Conservation (phyloP, 1,139 yeast species). For the Pichia sp. region DNA sequence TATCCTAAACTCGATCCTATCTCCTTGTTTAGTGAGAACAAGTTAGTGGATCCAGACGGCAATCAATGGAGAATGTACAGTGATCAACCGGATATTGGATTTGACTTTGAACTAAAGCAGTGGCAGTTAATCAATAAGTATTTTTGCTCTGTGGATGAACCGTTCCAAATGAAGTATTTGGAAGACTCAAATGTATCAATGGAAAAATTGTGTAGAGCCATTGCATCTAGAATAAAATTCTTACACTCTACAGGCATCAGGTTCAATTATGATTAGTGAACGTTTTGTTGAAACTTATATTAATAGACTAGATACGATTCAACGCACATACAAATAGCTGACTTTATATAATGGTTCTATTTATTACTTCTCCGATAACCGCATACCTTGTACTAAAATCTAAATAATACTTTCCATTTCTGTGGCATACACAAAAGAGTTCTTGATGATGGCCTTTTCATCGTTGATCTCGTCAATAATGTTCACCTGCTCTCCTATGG, state of each 20-base stretch:
- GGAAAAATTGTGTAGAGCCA: conserved; percentile 25
- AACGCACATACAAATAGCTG: not conserved
- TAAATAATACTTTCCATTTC: conserved; percentile 84
- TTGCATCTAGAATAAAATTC: conserved; percentile 24
- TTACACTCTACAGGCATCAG: conserved; percentile 11
- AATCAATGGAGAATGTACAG: conserved; percentile 46
- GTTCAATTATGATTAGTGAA: not conserved
- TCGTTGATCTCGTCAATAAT: conserved; percentile 32
- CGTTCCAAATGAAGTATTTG: conserved; percentile 26
- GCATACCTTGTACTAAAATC: conserved; percentile 4
- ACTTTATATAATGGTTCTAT: not conserved
- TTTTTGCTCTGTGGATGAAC: conserved; percentile 30
- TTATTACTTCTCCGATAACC: not conserved
- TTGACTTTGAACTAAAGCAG: conserved; percentile 49
- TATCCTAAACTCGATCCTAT: conserved; percentile 42
- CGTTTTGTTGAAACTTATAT: not conserved
- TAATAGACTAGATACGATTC: not conserved
- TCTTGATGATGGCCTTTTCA: conserved; percentile 49
- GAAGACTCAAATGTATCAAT: conserved; percentile 20
- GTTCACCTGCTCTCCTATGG: conserved; percentile 15
- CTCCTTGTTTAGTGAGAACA: conserved; percentile 27
- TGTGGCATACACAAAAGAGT: conserved; percentile 72
- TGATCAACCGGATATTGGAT: conserved; percentile 42
- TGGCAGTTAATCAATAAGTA: conserved; percentile 33
- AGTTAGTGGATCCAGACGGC: conserved; percentile 35